Evolutionary conservation across 2,329 filamentous ascomycete genomes (phyloP).

Genomic region (Niveomyces coronatus): DNA sequence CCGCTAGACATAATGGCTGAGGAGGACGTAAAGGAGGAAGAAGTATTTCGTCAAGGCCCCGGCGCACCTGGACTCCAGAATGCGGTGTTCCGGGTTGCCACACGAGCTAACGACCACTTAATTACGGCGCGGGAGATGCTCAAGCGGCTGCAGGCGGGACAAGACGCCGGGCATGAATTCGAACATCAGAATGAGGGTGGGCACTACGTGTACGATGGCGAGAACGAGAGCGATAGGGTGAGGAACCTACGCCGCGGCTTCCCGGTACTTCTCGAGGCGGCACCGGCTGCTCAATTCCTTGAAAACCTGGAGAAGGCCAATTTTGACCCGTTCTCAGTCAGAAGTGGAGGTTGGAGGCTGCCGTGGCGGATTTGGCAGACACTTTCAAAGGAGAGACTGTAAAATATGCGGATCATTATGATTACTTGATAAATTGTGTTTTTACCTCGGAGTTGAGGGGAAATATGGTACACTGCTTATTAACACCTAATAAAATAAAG

Average conservation of each 20-base stretch:
- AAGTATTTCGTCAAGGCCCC: conserved; percentile 72
- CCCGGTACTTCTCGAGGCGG: conserved; percentile 68
- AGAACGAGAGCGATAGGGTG: conserved; percentile 24
- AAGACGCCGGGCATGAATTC: conserved; percentile 73
- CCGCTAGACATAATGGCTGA: conserved; percentile 87
- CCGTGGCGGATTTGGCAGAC: conserved; percentile 63
- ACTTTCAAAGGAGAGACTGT: conserved; percentile 38
- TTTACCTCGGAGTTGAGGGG: no score
- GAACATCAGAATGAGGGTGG: conserved; percentile 76
- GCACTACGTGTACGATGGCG: conserved; percentile 37
- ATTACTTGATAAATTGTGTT: no score
- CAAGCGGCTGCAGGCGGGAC: conserved; percentile 61
- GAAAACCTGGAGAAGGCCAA: conserved; percentile 66
- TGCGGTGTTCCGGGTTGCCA: conserved; percentile 85
- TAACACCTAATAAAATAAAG: no score
- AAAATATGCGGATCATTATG: no score
- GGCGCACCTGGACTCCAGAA: conserved; percentile 74
- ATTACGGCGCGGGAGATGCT: conserved; percentile 92
- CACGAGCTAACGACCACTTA: conserved; percentile 87
- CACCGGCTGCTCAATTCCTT: conserved; percentile 71
- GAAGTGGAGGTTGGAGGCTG: conserved; percentile 61
- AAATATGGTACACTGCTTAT: no score
- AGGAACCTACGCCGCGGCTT: conserved; percentile 52
- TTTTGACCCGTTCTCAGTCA: conserved; percentile 70
- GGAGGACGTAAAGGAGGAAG: conserved; percentile 71